Evolutionary conservation across 768 basidiomycete genomes (phyloP).

Genomic region (Podaxis pistillaris): DNA sequence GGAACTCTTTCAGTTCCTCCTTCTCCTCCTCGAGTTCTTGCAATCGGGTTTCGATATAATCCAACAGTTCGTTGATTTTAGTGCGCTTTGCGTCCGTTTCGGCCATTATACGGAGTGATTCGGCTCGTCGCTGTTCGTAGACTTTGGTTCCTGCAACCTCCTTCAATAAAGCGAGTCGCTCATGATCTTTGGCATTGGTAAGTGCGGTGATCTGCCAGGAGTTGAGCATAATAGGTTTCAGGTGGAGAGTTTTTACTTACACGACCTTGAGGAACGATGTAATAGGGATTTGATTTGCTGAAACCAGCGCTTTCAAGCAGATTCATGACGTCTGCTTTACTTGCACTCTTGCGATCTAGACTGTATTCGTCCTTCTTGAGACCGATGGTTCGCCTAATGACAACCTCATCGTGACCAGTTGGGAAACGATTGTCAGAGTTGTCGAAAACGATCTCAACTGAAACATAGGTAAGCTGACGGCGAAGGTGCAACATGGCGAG

Average conservation of each 20-base stretch:
- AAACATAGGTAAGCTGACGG: background rate
- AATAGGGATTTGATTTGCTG: conserved; percentile 97
- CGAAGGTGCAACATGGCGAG: background rate
- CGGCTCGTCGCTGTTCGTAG: conserved; percentile 90
- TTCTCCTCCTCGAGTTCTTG: conserved; percentile 96
- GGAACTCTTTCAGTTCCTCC: conserved; percentile 95
- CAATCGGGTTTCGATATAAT: conserved; percentile 88
- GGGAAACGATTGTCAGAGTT: conserved; percentile 94
- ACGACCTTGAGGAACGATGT: conserved; percentile 97
- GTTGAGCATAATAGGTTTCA: background rate
- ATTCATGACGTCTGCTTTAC: conserved; percentile 97
- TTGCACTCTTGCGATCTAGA: conserved; percentile 91
- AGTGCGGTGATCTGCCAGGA: conserved; percentile 81
- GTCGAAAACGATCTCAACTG: conserved; percentile 94
- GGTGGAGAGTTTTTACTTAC: conserved; percentile 44
- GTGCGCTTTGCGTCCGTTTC: conserved; percentile 91
- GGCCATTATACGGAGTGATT: conserved; percentile 94
- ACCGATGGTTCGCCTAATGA: conserved; percentile 91
- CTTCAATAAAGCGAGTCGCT: conserved; percentile 90
- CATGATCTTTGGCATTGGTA: conserved; percentile 95
- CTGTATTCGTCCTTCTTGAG: conserved; percentile 99
- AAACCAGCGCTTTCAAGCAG: conserved; percentile 96
- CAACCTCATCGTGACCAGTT: conserved; percentile 83
- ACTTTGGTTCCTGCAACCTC: conserved; percentile 99
- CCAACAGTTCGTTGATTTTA: conserved; percentile 88